A percentile compares a stretch with the other conserved stretches of the same genome.
phyloP scores from a whole-genome alignment of 2,329 filamentous ascomycete species.

The Aspergillus viridinutans region DNA sequence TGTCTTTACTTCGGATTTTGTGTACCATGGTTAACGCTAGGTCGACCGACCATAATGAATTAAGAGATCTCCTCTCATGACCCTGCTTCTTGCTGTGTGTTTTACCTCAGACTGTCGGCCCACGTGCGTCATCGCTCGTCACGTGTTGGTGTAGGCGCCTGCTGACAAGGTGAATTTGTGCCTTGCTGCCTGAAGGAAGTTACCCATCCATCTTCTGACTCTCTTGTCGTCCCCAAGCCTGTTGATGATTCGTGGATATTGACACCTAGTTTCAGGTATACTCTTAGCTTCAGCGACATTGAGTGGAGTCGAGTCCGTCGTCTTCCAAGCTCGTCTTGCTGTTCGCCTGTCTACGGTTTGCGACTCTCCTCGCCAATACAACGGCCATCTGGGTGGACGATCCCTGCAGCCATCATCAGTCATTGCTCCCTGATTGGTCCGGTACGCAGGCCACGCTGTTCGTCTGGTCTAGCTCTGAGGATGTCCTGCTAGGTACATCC shows the following conservation, averaged over 20 bases:
- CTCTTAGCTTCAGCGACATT: not conserved
- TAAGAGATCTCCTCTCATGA: slow-evolving; percentile 23
- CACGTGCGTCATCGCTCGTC: not conserved
- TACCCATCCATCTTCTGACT: not conserved
- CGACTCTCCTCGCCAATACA: slow-evolving; percentile 4
- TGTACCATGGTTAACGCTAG: slow-evolving; percentile 22
- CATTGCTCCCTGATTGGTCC: not conserved
- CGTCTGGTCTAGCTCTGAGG: not conserved
- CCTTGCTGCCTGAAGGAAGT: not conserved
- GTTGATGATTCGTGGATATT: not conserved
- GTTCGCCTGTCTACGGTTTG: not conserved
- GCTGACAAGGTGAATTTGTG: not conserved
- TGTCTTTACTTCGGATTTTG: slow-evolving; percentile 17
- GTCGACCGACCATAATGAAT: slow-evolving; percentile 22
- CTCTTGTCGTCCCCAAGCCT: not conserved
- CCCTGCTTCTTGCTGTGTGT: not conserved
- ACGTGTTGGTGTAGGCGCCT: not conserved
- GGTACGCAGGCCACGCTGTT: not conserved
- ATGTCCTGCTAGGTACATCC: not conserved
- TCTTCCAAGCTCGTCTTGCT: not conserved
- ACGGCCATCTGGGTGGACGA: slow-evolving; percentile 9
- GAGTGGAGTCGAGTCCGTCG: not conserved
- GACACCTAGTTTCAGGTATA: not conserved
- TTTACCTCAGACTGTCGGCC: not conserved
- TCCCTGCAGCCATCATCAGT: slow-evolving; percentile 7